Base-by-base conservation (phyloP, 225 moss, liverwort and hornwort species). In the Polytrichum commune region DNA sequence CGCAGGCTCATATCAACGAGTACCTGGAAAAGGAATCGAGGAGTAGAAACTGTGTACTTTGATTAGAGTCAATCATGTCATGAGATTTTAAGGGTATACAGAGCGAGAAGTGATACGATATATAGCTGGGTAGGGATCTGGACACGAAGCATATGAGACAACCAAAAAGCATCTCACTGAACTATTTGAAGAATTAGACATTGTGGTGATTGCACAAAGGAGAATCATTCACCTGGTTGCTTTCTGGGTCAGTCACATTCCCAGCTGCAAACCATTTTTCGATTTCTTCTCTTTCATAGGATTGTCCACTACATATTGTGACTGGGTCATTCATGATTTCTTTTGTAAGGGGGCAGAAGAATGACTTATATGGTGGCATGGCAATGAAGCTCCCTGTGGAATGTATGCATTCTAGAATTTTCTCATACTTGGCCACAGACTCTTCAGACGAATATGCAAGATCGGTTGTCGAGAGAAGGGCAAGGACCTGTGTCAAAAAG, bases 271-370 rank as follows among this genome's bases (percentile, higher is more conserved):
- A 74, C 79, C 75, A 79, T 38, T 22, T 20, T n/a, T 28, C 55
- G 33, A 83, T 74, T 54, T 55, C 80, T 29, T 66, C 67, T 28
- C 79, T 75, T 56, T 83, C 83, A 38, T 80, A 83, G 26, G 76
- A 64, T 67, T 75, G 72, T 27, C 75, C 72, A 30, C 62, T 69
- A 33, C 66, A 65, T 25, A 83, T 76, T 64, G 63, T 79, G 30
- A 83, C 83, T 5, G 83, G 83, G 68, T 83, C 83, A 7, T 65
- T 63, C 83, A 83, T 83, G n/a, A 83, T 65, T 35, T 70, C 65
- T 60, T 64, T 64, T 73, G 73, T 78, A 46, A 83, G 58, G 9
- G 76, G 83, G 68, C 83, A 83, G 19, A 78, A 66, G 65, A 83
- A 83, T 8, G 83, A 61, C 57, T 76, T 72, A 46, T 72, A 62